Evolutionary conservation across 345 rosid species (phyloP), one percentile per base, ranked within the genome.

Genomic region (Gossypium stocksii): DNA sequence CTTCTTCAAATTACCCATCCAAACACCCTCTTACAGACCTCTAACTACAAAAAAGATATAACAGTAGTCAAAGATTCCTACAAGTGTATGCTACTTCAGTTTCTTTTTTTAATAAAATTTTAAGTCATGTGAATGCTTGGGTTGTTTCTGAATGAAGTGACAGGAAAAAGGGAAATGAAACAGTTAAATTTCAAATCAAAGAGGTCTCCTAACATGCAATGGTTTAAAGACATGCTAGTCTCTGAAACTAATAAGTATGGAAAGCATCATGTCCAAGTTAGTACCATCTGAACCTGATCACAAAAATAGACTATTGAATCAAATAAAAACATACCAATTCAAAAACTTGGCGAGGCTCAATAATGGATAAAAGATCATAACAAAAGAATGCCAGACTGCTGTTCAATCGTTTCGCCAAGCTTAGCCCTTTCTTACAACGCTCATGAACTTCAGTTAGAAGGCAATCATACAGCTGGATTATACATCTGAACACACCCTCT

Each of bases 371-470:
- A 67, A 95, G 97, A 88, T 95, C 99, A 83, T 93, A 95, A 67
- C 99, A 95, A 83, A 95, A 91, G 83, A 95, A 95, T 81, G 94
- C 99, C 91, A 95, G 83, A 86, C 98, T 91, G 85, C 97, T 93
- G 81, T 95, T 95, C 83, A 95, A 83, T 77, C 94, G 93, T 83
- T 90, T 95, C 56, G 97, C 99, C 85, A 95, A 85, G 87, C 90
- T 90, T 79, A 91, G 83, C 34, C 99, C 99, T 87, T 95, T 95
- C 83, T 95, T 95, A 82, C 97, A 93, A 69, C 98, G 99, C 84
- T 95, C 99, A 63, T 93, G 94, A 54, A 95, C 98, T 86, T 95
- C 99, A 46, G 98, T 95, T 74, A 95, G 82, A 74, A 95, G 98
- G 81, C 98, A 93, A 84, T 93, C 99, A 79, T 89, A 95, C 77